A percentile compares a stretch with the other conserved stretches of the same genome.
phyloP scores from a whole-genome alignment of 2,329 filamentous ascomycete genomes.

The Curvularia eragrostidis region DNA sequence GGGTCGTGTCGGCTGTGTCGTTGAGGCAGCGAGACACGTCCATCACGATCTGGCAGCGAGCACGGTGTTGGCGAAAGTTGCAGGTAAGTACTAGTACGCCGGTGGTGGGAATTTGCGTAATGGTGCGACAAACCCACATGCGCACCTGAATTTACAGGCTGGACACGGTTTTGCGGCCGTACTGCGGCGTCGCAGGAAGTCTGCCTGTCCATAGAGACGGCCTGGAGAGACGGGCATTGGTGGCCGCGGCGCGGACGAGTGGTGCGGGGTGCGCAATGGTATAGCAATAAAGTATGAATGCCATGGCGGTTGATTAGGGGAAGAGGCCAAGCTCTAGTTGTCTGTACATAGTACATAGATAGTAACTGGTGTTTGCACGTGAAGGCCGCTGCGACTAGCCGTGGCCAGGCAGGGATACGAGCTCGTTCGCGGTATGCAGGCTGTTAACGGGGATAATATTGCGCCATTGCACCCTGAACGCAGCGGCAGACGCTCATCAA shows the following conservation, averaged over 20 bases:
- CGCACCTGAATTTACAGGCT: not conserved
- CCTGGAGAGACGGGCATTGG: not conserved
- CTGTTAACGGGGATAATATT: not conserved
- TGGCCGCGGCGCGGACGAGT: not conserved
- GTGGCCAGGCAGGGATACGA: not conserved
- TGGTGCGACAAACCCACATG: conserved; percentile 19
- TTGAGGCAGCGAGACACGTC: not conserved
- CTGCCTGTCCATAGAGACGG: not conserved
- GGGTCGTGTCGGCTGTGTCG: not conserved
- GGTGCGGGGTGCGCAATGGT: not conserved
- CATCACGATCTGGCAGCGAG: not conserved
- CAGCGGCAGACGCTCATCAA: not conserved
- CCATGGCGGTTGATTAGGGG: not conserved
- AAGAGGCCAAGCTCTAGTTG: too few species aligned
- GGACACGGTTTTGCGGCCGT: conserved; percentile 3
- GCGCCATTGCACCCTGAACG: not conserved
- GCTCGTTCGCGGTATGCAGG: not conserved
- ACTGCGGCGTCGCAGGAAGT: not conserved
- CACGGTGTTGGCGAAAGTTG: not conserved
- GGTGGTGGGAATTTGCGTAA: not conserved
- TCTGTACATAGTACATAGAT: too few species aligned
- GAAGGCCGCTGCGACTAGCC: not conserved
- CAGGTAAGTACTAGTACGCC: not conserved
- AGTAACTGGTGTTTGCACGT: not conserved
- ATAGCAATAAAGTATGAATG: conserved; percentile 4